Evolutionary conservation across 441 rosid species (phyloP).

Genomic region (Populus hybrid): DNA sequence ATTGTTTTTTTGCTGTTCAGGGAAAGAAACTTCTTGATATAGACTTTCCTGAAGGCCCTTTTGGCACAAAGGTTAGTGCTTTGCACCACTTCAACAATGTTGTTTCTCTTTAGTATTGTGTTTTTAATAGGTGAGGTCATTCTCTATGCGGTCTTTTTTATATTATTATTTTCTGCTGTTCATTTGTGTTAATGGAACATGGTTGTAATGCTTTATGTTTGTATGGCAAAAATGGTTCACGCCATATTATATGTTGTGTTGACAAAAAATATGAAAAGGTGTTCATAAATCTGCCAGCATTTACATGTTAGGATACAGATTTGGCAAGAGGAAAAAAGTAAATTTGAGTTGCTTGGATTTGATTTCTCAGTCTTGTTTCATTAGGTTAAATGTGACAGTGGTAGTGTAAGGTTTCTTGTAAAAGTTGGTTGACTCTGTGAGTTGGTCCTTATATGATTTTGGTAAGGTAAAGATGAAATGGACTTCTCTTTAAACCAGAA

Average conservation of each 20-base stretch:
- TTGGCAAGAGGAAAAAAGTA: background rate
- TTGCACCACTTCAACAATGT: background rate
- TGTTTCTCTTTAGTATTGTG: background rate
- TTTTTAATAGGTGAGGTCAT: background rate
- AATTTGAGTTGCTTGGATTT: background rate
- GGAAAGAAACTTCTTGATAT: conserved; percentile 69
- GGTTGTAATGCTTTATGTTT: too few species aligned
- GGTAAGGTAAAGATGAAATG: background rate
- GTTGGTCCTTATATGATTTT: background rate
- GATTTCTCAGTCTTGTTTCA: background rate
- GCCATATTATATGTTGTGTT: background rate
- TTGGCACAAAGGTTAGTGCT: conserved; percentile 54
- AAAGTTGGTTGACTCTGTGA: background rate
- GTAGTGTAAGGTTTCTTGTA: background rate
- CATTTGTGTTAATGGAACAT: background rate
- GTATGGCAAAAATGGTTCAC: too few species aligned
- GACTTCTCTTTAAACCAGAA: background rate
- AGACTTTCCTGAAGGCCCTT: conserved; percentile 70
- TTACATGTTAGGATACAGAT: background rate
- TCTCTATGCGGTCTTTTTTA: background rate
- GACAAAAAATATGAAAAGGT: background rate
- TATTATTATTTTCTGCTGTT: background rate
- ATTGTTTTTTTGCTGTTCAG: conserved; percentile 28
- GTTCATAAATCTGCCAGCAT: background rate
- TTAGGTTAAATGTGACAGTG: background rate